Conservation (phyloP, 83 land plant genomes). For the Picea abies region DNA sequence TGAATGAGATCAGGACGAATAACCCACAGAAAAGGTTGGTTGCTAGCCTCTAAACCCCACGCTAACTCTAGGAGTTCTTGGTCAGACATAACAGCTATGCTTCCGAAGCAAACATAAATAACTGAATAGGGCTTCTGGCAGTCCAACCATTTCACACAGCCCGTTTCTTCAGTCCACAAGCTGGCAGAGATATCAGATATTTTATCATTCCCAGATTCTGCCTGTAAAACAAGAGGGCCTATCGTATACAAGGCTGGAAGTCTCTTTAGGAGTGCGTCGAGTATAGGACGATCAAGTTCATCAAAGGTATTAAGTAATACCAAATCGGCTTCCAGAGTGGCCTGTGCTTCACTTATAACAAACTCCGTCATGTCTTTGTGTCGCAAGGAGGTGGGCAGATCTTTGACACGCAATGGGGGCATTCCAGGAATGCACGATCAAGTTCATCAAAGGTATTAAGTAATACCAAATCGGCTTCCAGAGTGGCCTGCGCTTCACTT, state of each 20-base stretch:
- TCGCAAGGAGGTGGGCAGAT: too few species aligned
- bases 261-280: background rate
- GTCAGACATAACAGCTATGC: slow-evolving; percentile 2
- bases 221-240: too few species aligned
- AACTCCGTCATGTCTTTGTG: slow-evolving; percentile 9
- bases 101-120: slow-evolving; percentile 14
- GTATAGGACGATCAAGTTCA: slow-evolving; percentile 24
- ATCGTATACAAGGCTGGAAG: too few species aligned
- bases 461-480: slow-evolving; percentile 12
- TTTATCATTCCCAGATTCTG: too few species aligned
- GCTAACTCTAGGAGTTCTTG: slow-evolving; percentile 36
- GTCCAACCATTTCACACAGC: too few species aligned
- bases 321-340: background rate
- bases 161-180: too few species aligned
- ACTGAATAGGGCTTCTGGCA: too few species aligned
- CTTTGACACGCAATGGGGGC: background rate
- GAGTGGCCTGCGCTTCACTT: background rate
- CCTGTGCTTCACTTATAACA: background rate
- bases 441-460: slow-evolving; percentile 15
- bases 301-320: background rate
- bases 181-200: too few species aligned
- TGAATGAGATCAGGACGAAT: slow-evolving; percentile 1
- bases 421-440: slow-evolving; percentile 16
- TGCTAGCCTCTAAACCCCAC: slow-evolving; percentile 39
- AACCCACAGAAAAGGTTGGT: slow-evolving; percentile 38